These are phyloP conservation scores for Beauveria sp. DNA, from an alignment of 2,329 filamentous ascomycete genomes.

Conservation along the genomic window DNA sequence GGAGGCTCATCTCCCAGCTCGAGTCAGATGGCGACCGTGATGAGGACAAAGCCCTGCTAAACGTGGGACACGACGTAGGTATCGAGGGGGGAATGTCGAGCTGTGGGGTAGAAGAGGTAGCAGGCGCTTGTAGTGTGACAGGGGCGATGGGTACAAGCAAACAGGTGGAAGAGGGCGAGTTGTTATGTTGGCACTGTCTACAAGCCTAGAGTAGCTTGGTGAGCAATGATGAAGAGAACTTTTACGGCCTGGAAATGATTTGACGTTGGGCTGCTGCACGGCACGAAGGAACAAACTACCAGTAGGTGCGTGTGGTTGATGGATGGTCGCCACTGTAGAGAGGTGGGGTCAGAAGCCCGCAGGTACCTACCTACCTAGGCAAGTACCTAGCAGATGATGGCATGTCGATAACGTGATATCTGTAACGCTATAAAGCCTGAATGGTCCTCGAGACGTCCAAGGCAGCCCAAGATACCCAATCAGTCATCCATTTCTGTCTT, in stretches of 20 bases:
- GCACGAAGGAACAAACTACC: background rate
- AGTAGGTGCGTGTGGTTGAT: background rate
- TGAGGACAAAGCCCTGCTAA: conserved; percentile 1
- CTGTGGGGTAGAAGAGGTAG: conserved; percentile 8
- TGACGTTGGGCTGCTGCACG: conserved; percentile 1
- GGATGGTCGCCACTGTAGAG: background rate
- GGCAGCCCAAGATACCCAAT: background rate
- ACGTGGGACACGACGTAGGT: conserved; percentile 8
- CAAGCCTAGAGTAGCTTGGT: background rate
- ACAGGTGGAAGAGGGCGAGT: background rate
- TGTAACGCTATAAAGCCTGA: no score
- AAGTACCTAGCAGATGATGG: background rate
- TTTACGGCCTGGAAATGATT: conserved; percentile 4
- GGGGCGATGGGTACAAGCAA: background rate
- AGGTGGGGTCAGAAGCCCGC: background rate
- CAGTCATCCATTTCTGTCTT: background rate
- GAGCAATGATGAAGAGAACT: background rate
- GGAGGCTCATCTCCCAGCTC: conserved; percentile 1
- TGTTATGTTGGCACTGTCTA: background rate
- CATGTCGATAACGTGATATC: conserved; percentile 3
- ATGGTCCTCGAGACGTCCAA: no score
- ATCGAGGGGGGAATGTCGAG: conserved; percentile 6
- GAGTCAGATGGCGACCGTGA: conserved; percentile 4
- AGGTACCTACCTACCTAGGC: no score
- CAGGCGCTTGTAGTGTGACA: conserved; percentile 6